Conservation (phyloP, 257 asterid genomes). For the Striga asiatica region DNA sequence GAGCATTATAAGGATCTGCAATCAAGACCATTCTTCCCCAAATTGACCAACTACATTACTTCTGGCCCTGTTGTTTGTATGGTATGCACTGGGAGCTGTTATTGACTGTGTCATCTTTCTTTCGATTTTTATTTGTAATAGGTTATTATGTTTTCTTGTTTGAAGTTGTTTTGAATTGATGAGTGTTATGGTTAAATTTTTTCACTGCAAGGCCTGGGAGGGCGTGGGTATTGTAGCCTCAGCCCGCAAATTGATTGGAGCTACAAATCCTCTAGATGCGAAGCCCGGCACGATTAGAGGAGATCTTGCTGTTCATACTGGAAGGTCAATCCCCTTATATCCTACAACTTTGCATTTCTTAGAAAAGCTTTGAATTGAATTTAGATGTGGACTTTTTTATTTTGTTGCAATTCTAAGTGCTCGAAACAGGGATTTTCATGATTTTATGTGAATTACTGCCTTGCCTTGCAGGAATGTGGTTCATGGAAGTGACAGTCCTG, state of each 20-base stretch:
- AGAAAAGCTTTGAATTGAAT: too few species aligned
- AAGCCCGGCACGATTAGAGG: slow-evolving; percentile 98
- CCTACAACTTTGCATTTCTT: not conserved
- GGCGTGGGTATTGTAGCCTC: slow-evolving; percentile 91
- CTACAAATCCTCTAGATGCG: slow-evolving; percentile 88
- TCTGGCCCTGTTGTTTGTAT: slow-evolving; percentile 94
- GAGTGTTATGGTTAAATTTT: not conserved
- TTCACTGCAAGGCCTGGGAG: slow-evolving; percentile 67
- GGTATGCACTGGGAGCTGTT: too few species aligned
- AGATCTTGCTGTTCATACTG: slow-evolving; percentile 91
- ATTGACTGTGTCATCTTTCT: not conserved
- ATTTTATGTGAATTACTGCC: too few species aligned
- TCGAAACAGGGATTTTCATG: slow-evolving; percentile 1
- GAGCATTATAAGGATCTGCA: slow-evolving; percentile 86
- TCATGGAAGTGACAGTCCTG: slow-evolving; percentile 96
- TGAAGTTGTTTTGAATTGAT: slow-evolving; percentile 8
- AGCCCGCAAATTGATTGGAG: slow-evolving; percentile 90
- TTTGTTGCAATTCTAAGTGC: too few species aligned
- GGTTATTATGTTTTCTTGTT: too few species aligned
- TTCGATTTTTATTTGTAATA: not conserved
- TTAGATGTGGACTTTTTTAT: too few species aligned
- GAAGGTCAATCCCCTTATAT: slow-evolving; percentile 45
- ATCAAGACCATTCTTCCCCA: slow-evolving; percentile 81
- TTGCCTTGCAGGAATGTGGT: slow-evolving; percentile 69
- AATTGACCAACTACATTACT: slow-evolving; percentile 66